Percentiles rank a stretch among this genome's conserved stretches.
phyloP scores from a whole-genome alignment of 331 rosid species.

The Acacia pycnantha region DNA sequence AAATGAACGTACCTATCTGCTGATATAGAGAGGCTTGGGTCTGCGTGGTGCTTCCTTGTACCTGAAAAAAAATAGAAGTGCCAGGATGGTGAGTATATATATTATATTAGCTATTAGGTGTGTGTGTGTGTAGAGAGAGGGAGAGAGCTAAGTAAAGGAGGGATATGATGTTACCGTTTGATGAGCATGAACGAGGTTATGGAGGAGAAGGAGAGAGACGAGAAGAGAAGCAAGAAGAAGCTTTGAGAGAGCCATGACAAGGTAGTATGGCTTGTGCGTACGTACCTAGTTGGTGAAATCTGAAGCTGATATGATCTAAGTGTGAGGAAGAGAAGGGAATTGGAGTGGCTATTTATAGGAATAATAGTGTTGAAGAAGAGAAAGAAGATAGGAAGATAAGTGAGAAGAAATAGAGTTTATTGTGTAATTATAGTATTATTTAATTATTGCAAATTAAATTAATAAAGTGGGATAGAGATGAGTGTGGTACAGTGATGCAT shows the following conservation, averaged over 20 bases:
- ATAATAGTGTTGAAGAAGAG: background rate
- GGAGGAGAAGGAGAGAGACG: constrained; percentile 35
- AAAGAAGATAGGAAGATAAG: background rate
- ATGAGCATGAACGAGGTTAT: constrained; percentile 28
- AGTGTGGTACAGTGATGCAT: background rate
- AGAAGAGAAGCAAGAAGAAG: constrained; percentile 36
- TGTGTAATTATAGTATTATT: background rate
- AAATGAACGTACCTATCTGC: constrained; percentile 30
- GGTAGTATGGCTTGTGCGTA: background rate
- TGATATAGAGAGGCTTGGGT: constrained; percentile 13
- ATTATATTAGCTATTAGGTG: too few relatives aligned
- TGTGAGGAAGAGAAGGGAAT: background rate
- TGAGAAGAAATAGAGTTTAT: background rate
- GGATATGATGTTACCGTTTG: constrained; percentile 23
- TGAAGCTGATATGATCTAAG: background rate
- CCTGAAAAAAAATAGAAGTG: background rate
- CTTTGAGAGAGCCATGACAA: constrained; percentile 42
- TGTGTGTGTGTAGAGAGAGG: too few relatives aligned
- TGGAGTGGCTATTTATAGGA: background rate
- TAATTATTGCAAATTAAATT: too few relatives aligned
- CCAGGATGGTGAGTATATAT: background rate
- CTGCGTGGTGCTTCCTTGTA: constrained; percentile 11
- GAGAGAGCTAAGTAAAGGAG: too few relatives aligned
- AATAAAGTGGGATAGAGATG: background rate
- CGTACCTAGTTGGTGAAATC: background rate